Conservation (phyloP, 1,284 basidiomycete genomes). For the Clitocybe nebularis region DNA sequence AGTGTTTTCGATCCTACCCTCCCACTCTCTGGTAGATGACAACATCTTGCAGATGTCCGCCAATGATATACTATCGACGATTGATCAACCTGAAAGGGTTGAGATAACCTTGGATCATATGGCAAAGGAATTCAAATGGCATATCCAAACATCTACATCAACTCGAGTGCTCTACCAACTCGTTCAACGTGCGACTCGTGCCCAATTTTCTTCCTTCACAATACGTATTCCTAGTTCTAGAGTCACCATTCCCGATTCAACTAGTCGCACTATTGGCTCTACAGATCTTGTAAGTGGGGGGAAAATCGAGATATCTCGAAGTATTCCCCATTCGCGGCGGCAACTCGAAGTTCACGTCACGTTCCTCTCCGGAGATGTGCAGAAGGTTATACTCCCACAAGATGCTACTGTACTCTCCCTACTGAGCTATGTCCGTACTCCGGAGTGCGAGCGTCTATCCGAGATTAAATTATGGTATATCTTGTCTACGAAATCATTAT, state of each 20-base stretch:
- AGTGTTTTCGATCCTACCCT: background rate
- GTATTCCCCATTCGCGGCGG: slow-evolving; percentile 11
- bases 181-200: slow-evolving; percentile 18
- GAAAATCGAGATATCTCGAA: slow-evolving; percentile 11
- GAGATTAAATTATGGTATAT: slow-evolving; percentile 16
- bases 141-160: slow-evolving; percentile 11
- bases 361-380: background rate
- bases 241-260: slow-evolving; percentile 10
- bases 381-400: slow-evolving; percentile 11
- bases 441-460: slow-evolving; percentile 1
- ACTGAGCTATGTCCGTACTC: slow-evolving; percentile 14
- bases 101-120: slow-evolving; percentile 11
- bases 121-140: slow-evolving; percentile 11
- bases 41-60: background rate
- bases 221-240: slow-evolving; percentile 10
- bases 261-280: slow-evolving; percentile 9
- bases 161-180: slow-evolving; percentile 19
- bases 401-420: slow-evolving; percentile 17
- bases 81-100: background rate
- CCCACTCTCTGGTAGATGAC: background rate
- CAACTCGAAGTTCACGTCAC: slow-evolving; percentile 8
- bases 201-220: slow-evolving; percentile 14
- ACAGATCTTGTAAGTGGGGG: slow-evolving; percentile 16
- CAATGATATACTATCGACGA: slow-evolving; percentile 1
- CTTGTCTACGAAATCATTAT: background rate